Conservation (phyloP, 202 grass and related monocot genomes). For the Cymbopogon flexuosus region DNA sequence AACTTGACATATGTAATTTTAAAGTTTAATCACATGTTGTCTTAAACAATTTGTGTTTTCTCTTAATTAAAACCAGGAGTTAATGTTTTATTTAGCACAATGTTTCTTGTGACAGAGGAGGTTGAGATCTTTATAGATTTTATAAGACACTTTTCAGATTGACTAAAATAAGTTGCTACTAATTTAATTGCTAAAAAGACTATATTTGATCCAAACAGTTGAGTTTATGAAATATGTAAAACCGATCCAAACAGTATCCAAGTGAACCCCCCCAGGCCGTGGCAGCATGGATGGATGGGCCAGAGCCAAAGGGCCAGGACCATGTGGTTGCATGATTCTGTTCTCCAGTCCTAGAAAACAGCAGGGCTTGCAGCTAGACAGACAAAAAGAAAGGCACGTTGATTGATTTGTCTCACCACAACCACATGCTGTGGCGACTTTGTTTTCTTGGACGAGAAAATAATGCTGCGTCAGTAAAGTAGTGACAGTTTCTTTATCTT, state of each 20-base stretch:
- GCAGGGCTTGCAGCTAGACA: background rate
- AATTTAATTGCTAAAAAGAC: too few species aligned
- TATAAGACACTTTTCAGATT: background rate
- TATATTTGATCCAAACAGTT: too few species aligned
- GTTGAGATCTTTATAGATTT: background rate
- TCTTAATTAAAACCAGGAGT: too few species aligned
- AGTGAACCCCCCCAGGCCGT: background rate
- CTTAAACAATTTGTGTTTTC: background rate
- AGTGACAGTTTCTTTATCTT: background rate
- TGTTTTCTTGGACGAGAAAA: background rate
- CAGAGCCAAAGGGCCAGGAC: background rate
- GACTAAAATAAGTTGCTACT: too few species aligned
- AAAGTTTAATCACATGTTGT: background rate
- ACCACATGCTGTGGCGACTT: background rate
- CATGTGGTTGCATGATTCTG: slow-evolving; percentile 36
- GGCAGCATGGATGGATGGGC: background rate
- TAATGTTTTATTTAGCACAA: background rate
- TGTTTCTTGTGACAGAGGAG: background rate
- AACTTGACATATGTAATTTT: background rate
- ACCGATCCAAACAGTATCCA: too few species aligned
- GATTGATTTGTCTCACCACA: background rate
- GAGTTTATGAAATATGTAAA: too few species aligned
- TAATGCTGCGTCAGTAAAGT: background rate
- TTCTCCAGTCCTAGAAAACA: background rate
- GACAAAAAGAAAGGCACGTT: slow-evolving; percentile 19